Evolutionary conservation across 306 rosid genomes (phyloP).

Genomic region (Ziziphus jujuba): DNA sequence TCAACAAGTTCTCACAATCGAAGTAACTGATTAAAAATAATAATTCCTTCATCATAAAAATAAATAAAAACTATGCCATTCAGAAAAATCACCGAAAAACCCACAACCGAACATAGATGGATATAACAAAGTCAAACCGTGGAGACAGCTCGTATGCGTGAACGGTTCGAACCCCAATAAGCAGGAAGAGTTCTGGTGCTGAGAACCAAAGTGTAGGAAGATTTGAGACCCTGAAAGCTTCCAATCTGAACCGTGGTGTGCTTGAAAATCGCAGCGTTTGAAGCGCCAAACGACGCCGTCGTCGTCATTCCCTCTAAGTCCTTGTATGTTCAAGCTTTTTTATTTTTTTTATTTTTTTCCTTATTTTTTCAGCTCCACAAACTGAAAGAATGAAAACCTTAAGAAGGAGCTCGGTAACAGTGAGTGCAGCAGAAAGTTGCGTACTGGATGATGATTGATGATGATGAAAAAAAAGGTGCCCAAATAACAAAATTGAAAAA

Average conservation of each 20-base stretch:
- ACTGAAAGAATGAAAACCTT: too few species aligned
- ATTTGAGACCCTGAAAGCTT: constrained; percentile 53
- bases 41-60: too few species aligned
- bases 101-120: background rate
- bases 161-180: constrained; percentile 41
- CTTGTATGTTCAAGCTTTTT: background rate
- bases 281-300: constrained; percentile 66
- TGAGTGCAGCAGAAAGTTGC: constrained; percentile 11
- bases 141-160: constrained; percentile 62
- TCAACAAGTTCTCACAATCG: too few species aligned
- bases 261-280: constrained; percentile 44
- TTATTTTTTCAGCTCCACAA: too few species aligned
- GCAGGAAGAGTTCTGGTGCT: constrained; percentile 24
- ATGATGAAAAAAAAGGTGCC: background rate
- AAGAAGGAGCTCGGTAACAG: too few species aligned
- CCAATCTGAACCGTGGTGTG: constrained; percentile 65
- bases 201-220: constrained; percentile 51
- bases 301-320: constrained; percentile 24
- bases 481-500: background rate
- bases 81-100: background rate
- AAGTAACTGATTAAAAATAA: too few species aligned
- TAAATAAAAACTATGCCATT: too few species aligned
- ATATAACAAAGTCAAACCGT: constrained; percentile 41
- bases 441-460: constrained; percentile 33
- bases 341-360: too few species aligned